These are phyloP conservation scores for Rutidosis leptorrhynchoides DNA, from an alignment of 129 eudicot genomes.

Conservation along the genomic window DNA sequence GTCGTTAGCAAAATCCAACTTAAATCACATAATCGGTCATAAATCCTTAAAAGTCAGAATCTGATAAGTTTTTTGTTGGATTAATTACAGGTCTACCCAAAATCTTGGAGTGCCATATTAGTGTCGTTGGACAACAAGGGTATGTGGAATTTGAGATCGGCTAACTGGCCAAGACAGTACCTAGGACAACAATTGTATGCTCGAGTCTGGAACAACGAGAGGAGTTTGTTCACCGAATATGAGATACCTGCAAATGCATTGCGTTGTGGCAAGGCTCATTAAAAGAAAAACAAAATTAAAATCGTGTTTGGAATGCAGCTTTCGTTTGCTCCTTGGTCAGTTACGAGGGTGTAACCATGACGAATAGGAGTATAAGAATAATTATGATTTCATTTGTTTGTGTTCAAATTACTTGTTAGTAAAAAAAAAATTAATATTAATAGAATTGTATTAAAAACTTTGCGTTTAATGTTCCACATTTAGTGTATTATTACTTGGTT, in stretches of 20 bases:
- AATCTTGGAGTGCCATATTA: conserved; percentile 69
- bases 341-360: conserved; percentile 10
- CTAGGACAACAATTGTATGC: conserved; percentile 77
- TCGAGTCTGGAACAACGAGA: conserved; percentile 64
- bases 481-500: not conserved
- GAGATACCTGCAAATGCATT: conserved; percentile 62
- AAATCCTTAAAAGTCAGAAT: conserved; percentile 1
- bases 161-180: conserved; percentile 72
- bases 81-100: conserved; percentile 65
- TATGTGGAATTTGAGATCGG: conserved; percentile 93
- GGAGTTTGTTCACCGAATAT: conserved; percentile 46
- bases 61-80: conserved; percentile 13
- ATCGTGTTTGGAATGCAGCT: conserved; percentile 12
- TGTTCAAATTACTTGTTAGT: conserved; percentile 16
- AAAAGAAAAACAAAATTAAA: not conserved
- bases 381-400: conserved; percentile 16
- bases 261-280: conserved; percentile 61
- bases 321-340: conserved; percentile 3
- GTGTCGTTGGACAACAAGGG: conserved; percentile 92
- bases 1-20: no score
- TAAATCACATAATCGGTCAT: no score
- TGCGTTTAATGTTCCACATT: conserved; percentile 5
- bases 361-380: conserved; percentile 30
- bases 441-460: not conserved
- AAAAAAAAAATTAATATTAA: not conserved